Percentiles rank a stretch among this genome's conserved stretches.
Conservation (phyloP, 1,139 yeast species). For the Protomyces lactucae-debilis region DNA sequence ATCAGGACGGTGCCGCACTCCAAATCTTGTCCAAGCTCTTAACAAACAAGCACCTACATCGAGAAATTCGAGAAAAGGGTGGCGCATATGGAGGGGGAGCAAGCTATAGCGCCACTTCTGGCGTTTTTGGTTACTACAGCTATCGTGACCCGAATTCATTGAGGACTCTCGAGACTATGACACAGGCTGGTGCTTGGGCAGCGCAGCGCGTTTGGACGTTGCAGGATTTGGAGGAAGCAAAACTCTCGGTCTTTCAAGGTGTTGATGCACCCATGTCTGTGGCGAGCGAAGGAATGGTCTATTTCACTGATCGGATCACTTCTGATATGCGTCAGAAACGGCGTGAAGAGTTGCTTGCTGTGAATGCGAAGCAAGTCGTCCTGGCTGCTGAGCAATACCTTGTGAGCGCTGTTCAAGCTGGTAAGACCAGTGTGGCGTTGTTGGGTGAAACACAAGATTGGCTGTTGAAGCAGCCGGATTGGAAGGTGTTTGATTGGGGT, state of each 20-base stretch:
- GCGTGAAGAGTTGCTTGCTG: constrained; percentile 66
- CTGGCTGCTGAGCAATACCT: constrained; percentile 62
- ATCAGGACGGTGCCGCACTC: constrained; percentile 75
- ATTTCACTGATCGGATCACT: constrained; percentile 64
- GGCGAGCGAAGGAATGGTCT: constrained; percentile 65
- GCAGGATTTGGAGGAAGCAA: constrained; percentile 79
- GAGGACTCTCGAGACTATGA: constrained; percentile 60
- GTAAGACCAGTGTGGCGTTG: constrained; percentile 29
- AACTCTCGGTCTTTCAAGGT: constrained; percentile 81
- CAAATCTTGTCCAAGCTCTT: constrained; percentile 76
- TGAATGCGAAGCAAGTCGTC: constrained; percentile 56
- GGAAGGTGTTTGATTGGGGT: constrained; percentile 30
- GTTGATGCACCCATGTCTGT: constrained; percentile 87
- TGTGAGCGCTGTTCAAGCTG: constrained; percentile 34
- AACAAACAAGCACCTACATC: constrained; percentile 78
- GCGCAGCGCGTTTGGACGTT: constrained; percentile 49
- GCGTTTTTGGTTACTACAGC: constrained; percentile 74
- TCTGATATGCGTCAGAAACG: constrained; percentile 72
- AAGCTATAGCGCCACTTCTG: constrained; percentile 72
- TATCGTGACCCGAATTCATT: constrained; percentile 89
- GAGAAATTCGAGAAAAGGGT: constrained; percentile 88
- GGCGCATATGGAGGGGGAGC: constrained; percentile 99
- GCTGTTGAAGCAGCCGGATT: constrained; percentile 24
- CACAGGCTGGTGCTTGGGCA: constrained; percentile 55
- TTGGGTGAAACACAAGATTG: constrained; percentile 31